Evolutionary conservation across 2,329 filamentous ascomycete species (phyloP).

Genomic region (Hypoxylon sp.): DNA sequence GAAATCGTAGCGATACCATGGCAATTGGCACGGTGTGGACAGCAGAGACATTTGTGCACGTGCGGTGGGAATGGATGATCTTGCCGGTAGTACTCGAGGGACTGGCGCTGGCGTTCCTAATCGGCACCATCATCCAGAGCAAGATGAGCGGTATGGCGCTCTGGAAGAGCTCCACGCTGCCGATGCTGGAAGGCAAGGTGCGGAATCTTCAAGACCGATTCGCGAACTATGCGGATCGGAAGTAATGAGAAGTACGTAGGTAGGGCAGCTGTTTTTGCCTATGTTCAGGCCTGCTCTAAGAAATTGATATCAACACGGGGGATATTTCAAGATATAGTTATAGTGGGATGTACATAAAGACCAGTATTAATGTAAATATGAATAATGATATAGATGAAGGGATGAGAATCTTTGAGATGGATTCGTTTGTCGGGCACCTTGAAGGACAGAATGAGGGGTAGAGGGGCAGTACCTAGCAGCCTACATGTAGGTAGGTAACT

Average conservation of each 20-base stretch:
- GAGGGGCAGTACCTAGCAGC: no score
- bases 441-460: no score
- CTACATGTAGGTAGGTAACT: no score
- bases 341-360: background rate
- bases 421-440: no score
- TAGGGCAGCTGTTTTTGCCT: background rate
- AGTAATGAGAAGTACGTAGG: background rate
- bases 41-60: background rate
- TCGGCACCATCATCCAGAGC: background rate
- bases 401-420: background rate
- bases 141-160: slow-evolving; percentile 6
- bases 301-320: background rate
- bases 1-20: background rate
- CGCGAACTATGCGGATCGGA: background rate
- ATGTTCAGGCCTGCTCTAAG: background rate
- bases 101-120: background rate
- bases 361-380: background rate
- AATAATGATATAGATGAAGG: background rate
- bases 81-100: background rate
- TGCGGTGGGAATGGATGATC: slow-evolving; percentile 7
- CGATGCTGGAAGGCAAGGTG: slow-evolving; percentile 2
- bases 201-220: background rate
- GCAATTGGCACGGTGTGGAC: slow-evolving; percentile 1
- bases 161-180: slow-evolving; percentile 7
- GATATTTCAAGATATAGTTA: background rate